Percentiles rank a stretch among this genome's conserved stretches.
Evolutionary conservation across 2,329 filamentous ascomycete species (phyloP).

Genomic region (Parascedosporium putredinis): DNA sequence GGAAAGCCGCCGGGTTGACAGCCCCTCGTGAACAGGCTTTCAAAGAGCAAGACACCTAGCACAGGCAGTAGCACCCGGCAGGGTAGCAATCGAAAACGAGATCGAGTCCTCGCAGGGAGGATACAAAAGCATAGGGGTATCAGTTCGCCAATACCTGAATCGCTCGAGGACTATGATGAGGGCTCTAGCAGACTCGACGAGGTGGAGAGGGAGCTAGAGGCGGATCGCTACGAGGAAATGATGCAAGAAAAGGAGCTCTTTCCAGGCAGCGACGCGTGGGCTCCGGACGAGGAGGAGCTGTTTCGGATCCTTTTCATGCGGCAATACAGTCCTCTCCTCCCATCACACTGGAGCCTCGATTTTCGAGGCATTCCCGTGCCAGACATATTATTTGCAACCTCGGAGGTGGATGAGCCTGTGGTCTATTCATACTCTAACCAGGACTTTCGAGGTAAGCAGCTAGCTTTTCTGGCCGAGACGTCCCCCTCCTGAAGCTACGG

Average conservation of each 20-base stretch:
- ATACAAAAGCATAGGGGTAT: constrained; percentile 1
- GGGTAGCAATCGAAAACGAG: background rate
- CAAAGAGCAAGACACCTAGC: background rate
- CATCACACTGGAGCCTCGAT: constrained; percentile 28
- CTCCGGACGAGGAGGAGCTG: constrained; percentile 35
- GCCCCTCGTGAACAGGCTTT: too few species aligned
- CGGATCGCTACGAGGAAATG: constrained; percentile 24
- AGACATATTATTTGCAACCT: constrained; percentile 24
- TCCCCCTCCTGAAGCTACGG: background rate
- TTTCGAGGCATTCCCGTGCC: constrained; percentile 29
- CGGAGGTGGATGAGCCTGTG: constrained; percentile 21
- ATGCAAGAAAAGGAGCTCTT: constrained; percentile 31
- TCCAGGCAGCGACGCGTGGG: constrained; percentile 36
- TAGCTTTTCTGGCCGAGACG: background rate
- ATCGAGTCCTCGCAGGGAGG: constrained; percentile 4
- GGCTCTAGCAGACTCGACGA: constrained; percentile 3
- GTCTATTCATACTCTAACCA: constrained; percentile 26
- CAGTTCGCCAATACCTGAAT: background rate
- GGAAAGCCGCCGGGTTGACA: too few species aligned
- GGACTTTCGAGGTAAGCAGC: constrained; percentile 27
- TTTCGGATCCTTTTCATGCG: constrained; percentile 31
- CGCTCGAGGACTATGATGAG: background rate
- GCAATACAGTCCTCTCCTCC: constrained; percentile 29
- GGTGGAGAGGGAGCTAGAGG: constrained; percentile 6
- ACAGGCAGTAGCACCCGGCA: background rate